A percentile compares a stretch with the other conserved stretches of the same genome.
Conservation (phyloP, 345 rosid species). For the Eucalyptus rudis region DNA sequence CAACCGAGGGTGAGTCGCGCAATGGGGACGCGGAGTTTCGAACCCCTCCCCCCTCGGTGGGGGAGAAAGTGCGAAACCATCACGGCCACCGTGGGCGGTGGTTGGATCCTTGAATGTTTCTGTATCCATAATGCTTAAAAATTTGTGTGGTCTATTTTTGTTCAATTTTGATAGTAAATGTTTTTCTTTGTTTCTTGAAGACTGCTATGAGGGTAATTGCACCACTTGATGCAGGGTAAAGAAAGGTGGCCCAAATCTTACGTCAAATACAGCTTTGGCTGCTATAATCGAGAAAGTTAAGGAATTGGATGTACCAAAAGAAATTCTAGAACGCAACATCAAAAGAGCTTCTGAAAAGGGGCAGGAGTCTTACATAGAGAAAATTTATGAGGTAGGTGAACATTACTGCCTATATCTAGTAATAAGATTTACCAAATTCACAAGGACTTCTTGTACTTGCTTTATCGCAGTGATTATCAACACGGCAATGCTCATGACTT, state of each 20-base stretch:
- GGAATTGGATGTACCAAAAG: conserved; percentile 89
- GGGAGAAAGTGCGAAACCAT: too few species aligned
- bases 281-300: conserved; percentile 77
- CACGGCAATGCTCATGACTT: not conserved
- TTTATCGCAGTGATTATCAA: not conserved
- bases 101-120: not conserved
- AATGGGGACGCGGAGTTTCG: too few species aligned
- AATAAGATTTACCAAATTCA: not conserved
- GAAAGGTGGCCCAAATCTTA: conserved; percentile 82
- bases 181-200: not conserved
- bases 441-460: not conserved
- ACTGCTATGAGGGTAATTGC: not conserved
- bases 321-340: conserved; percentile 84
- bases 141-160: not conserved
- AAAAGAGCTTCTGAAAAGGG: conserved; percentile 88
- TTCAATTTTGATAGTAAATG: not conserved
- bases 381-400: conserved; percentile 63
- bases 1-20: too few species aligned
- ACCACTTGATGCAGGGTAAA: conserved; percentile 44
- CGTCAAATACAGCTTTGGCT: conserved; percentile 61
- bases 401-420: not conserved
- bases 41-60: too few species aligned
- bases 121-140: not conserved
- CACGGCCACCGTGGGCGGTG: too few species aligned
- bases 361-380: conserved; percentile 83